Conservation (phyloP, 352 stramenopile genomes). For the Phytophthora europaea region DNA sequence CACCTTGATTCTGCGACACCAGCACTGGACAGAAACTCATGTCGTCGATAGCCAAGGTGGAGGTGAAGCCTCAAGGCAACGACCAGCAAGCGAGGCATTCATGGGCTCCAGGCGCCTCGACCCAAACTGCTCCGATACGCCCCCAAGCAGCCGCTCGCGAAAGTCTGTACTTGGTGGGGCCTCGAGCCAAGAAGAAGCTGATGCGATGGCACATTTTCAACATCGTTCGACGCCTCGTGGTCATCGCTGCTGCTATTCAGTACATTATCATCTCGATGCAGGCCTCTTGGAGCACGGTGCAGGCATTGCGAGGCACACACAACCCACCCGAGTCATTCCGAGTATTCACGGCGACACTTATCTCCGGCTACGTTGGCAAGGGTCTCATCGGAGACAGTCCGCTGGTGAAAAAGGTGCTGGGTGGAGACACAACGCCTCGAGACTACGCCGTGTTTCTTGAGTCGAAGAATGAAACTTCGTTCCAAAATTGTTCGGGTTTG, state of each 20-base stretch:
- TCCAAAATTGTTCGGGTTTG: conserved; percentile 17
- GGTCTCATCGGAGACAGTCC: conserved; percentile 42
- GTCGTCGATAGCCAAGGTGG: conserved; percentile 20
- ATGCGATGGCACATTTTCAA: conserved; percentile 34
- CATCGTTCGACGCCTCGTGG: conserved; percentile 32
- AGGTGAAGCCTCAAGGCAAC: conserved; percentile 22
- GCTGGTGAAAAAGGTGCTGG: conserved; percentile 30
- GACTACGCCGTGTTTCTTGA: conserved; percentile 34
- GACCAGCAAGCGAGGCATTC: background rate
- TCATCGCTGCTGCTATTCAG: conserved; percentile 40
- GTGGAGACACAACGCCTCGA: conserved; percentile 34
- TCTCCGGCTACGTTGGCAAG: conserved; percentile 41
- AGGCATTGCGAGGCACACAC: conserved; percentile 21
- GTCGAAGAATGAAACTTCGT: conserved; percentile 23
- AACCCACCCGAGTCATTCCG: conserved; percentile 24
- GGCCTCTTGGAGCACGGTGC: conserved; percentile 27
- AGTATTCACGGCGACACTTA: conserved; percentile 25
- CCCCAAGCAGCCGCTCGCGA: background rate
- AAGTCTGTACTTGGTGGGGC: conserved; percentile 21
- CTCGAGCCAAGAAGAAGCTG: conserved; percentile 21
- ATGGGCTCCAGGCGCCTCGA: background rate
- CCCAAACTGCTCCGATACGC: background rate
- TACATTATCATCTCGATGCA: conserved; percentile 45
- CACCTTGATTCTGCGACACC: background rate
- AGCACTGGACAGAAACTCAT: too few relatives aligned